Conservation (phyloP, 1,139 yeast species). For the Magnusiomyces tetraspermus region DNA sequence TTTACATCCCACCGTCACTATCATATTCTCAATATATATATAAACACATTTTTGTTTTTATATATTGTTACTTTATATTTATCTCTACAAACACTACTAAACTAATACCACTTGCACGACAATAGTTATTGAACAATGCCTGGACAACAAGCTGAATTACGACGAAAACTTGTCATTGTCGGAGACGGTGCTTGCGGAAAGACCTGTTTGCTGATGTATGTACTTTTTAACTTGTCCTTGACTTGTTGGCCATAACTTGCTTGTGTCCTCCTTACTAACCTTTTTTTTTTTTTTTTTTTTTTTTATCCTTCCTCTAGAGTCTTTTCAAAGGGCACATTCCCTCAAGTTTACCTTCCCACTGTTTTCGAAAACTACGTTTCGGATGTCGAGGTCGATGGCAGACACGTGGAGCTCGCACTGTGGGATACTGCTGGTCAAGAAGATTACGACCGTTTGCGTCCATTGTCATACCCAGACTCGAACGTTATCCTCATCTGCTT, state of each 20-base stretch:
- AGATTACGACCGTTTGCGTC: slow-evolving; percentile 60
- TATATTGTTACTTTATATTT: too few species aligned
- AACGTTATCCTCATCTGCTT: slow-evolving; percentile 88
- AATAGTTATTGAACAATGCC: too few species aligned
- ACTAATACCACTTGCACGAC: slow-evolving; percentile 1
- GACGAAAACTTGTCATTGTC: slow-evolving; percentile 77
- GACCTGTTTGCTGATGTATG: slow-evolving; percentile 43
- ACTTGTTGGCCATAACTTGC: too few species aligned
- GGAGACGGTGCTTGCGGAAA: too few species aligned
- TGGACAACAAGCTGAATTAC: slow-evolving; percentile 32
- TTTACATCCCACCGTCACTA: too few species aligned
- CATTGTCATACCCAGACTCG: slow-evolving; percentile 86
- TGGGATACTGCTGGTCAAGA: slow-evolving; percentile 99
- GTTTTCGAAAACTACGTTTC: neutral
- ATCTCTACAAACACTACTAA: neutral
- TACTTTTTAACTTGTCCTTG: slow-evolving; percentile 6
- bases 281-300: too few species aligned
- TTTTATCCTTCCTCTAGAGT: too few species aligned
- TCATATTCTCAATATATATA: too few species aligned
- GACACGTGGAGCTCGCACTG: slow-evolving; percentile 84
- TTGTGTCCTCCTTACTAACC: too few species aligned
- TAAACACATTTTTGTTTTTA: too few species aligned
- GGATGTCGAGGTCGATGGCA: slow-evolving; percentile 66
- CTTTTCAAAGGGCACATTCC: neutral
- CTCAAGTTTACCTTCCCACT: neutral